Conservation (phyloP, 2,329 filamentous ascomycete species). For the Nakataea oryzae region DNA sequence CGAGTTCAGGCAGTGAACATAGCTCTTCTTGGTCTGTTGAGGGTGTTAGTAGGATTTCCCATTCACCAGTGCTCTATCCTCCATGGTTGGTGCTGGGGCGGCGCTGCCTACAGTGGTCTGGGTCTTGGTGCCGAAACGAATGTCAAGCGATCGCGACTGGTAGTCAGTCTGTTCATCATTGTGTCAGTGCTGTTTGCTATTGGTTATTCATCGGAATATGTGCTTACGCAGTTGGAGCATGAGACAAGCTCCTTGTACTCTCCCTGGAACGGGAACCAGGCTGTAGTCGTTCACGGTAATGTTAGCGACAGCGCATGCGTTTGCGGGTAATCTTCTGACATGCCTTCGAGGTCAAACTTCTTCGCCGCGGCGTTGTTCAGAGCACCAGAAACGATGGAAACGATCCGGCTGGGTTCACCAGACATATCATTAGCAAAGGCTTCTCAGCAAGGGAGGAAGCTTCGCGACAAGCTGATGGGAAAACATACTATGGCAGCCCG, state of each 20-base stretch:
- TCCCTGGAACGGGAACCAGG: conserved; percentile 91
- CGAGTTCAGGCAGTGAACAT: conserved; percentile 86
- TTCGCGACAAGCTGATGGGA: neutral
- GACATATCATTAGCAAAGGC: neutral
- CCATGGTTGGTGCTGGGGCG: too few species aligned
- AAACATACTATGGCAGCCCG: conserved; percentile 58
- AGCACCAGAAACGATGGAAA: conserved; percentile 92
- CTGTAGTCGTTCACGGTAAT: conserved; percentile 4
- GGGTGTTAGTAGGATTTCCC: neutral
- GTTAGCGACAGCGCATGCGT: neutral
- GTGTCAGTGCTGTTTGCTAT: neutral
- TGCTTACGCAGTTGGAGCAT: conserved; percentile 71
- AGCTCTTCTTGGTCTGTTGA: conserved; percentile 59
- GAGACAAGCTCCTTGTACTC: conserved; percentile 98
- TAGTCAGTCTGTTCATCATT: conserved; percentile 22
- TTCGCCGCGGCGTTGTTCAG: conserved; percentile 79
- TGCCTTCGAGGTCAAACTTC: conserved; percentile 93
- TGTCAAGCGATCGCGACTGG: conserved; percentile 87
- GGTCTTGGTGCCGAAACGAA: conserved; percentile 81
- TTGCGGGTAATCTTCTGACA: conserved; percentile 42
- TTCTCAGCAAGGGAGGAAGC: neutral
- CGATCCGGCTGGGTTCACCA: conserved; percentile 45
- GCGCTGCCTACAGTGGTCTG: conserved; percentile 38
- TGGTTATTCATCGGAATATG: neutral
- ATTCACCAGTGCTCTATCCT: neutral